Conservation (phyloP, 306 rosid species). For the Luffa aegyptiaca region DNA sequence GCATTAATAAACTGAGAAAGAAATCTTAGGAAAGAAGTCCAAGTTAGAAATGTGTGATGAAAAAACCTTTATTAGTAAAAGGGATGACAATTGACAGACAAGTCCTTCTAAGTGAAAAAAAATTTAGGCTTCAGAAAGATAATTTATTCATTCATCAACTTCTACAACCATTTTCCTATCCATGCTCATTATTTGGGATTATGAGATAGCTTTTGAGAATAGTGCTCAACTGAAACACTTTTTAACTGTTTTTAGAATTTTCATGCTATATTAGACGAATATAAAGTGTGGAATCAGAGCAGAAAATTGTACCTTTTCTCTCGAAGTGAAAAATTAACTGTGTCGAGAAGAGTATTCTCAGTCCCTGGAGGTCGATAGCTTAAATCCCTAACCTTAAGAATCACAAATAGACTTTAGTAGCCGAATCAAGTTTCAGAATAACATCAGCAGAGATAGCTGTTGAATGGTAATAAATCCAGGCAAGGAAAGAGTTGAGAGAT, state of each 20-base stretch:
- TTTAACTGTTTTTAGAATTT: no score
- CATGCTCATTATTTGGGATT: background rate
- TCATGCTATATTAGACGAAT: background rate
- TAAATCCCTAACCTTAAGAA: slow-evolving; percentile 55
- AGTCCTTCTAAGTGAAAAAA: background rate
- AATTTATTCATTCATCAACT: background rate
- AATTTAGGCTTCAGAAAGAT: background rate
- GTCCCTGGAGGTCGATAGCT: slow-evolving; percentile 86
- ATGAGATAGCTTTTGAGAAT: background rate
- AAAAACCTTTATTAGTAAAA: background rate
- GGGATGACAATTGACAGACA: background rate
- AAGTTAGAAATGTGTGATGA: background rate
- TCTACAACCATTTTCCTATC: background rate
- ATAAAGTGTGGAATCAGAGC: slow-evolving; percentile 3
- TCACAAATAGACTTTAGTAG: background rate
- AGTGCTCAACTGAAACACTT: background rate
- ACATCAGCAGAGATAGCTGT: background rate
- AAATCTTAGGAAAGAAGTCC: background rate
- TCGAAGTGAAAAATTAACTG: slow-evolving; percentile 63
- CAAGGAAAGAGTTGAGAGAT: background rate
- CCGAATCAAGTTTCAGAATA: background rate
- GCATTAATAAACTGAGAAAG: background rate
- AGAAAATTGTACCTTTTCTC: slow-evolving; percentile 51
- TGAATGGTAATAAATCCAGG: background rate
- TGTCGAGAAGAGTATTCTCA: slow-evolving; percentile 51